Evolutionary conservation across 179 eudicot species (phyloP).

Genomic region (Patellifolia procumbens): DNA sequence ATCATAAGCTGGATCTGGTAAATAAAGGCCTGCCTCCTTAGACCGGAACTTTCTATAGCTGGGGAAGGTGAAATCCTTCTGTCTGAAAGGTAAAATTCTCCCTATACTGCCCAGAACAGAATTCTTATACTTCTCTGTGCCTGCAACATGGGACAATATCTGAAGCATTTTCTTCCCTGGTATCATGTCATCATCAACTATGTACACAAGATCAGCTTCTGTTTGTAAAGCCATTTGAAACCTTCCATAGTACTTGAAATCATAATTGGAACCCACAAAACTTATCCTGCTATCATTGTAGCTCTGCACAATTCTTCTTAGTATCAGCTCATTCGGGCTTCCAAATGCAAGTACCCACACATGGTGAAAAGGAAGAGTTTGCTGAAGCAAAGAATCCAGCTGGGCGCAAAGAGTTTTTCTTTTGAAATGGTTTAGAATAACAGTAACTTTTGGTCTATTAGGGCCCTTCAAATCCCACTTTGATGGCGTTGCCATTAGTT

Average conservation of each 20-base stretch:
- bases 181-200: conserved; percentile 93
- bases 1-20: conserved; percentile 97
- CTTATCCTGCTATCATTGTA: conserved; percentile 81
- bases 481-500: conserved; percentile 80
- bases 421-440: conserved; percentile 88
- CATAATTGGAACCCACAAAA: conserved; percentile 74
- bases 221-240: conserved; percentile 94
- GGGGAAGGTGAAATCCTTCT: conserved; percentile 86
- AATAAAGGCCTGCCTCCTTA: conserved; percentile 92
- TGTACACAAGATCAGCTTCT: conserved; percentile 77
- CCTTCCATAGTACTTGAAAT: conserved; percentile 92
- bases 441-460: conserved; percentile 63
- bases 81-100: conserved; percentile 85
- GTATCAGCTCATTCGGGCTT: conserved; percentile 68
- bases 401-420: conserved; percentile 87
- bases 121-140: conserved; percentile 82
- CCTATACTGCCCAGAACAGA: conserved; percentile 94
- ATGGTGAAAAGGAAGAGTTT: conserved; percentile 86
- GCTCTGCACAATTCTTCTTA: conserved; percentile 68
- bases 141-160: conserved; percentile 83
- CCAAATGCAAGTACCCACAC: conserved; percentile 95
- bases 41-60: conserved; percentile 86
- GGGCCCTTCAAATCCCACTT: conserved; percentile 64
- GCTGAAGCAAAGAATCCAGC: conserved; percentile 74
- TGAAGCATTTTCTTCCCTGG: conserved; percentile 89